phyloP scores from a whole-genome alignment of 2,329 filamentous ascomycete genomes.

The Diaporthe caulivora region DNA sequence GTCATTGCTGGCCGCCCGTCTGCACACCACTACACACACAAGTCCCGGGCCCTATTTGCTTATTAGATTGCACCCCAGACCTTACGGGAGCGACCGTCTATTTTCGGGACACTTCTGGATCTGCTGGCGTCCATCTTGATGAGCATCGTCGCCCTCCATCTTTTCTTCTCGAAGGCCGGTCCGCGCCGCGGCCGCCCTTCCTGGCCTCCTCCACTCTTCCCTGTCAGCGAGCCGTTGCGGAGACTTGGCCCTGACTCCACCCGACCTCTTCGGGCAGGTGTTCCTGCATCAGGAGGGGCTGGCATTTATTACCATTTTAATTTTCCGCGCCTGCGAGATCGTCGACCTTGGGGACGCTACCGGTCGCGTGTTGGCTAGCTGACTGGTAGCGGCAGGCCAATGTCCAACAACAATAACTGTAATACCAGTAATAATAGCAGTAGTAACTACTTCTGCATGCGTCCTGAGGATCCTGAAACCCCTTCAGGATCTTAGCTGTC shows the following conservation, averaged over 20 bases:
- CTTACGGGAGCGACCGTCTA: constrained; percentile 10
- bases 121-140: constrained; percentile 1
- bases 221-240: constrained; percentile 30
- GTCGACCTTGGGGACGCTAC: constrained; percentile 24
- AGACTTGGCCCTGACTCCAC: constrained; percentile 14
- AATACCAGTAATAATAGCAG: constrained; percentile 4
- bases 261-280: constrained; percentile 28
- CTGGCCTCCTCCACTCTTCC: constrained; percentile 21
- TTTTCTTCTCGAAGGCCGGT: constrained; percentile 27
- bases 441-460: neutral
- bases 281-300: constrained; percentile 35
- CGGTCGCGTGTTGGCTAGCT: neutral
- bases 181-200: constrained; percentile 23
- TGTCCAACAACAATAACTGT: constrained; percentile 16
- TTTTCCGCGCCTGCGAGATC: constrained; percentile 26
- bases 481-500: constrained; percentile 23
- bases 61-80: constrained; percentile 15
- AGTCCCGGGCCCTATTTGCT: neutral
- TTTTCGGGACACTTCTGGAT: constrained; percentile 19
- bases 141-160: constrained; percentile 26
- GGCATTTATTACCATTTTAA: constrained; percentile 30
- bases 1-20: neutral
- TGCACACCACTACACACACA: neutral
- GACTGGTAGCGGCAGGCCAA: constrained; percentile 10
- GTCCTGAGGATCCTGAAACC: constrained; percentile 27